Percentiles rank a stretch among this genome's conserved stretches.
Evolutionary conservation across 148 eudicot species (phyloP).

Genomic region (Suaeda aralocaspica): DNA sequence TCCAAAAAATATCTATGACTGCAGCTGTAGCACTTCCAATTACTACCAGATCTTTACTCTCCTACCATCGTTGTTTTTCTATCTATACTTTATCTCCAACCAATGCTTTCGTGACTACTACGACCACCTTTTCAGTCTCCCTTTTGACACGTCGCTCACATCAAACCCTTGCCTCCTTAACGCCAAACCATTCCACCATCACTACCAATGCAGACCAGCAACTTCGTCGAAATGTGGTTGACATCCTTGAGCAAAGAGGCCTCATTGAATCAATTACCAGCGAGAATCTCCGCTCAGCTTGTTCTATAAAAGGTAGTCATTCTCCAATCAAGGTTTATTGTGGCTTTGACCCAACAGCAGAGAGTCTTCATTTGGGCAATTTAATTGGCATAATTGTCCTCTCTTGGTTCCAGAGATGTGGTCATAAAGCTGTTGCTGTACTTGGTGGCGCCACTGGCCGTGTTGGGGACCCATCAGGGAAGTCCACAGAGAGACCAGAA

Average conservation of each 20-base stretch:
- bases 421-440: conserved; percentile 64
- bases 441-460: conserved; percentile 92
- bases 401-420: conserved; percentile 81
- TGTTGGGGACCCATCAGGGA: conserved; percentile 87
- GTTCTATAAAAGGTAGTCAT: conserved; percentile 23
- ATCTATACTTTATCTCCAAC: too few species aligned
- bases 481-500: conserved; percentile 63
- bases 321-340: conserved; percentile 64
- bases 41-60: too few species aligned
- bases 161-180: neutral
- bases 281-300: conserved; percentile 42
- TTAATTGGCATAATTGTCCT: conserved; percentile 74
- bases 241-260: conserved; percentile 65
- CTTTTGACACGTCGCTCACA: too few species aligned
- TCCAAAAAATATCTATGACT: too few species aligned
- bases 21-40: too few species aligned
- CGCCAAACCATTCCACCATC: neutral
- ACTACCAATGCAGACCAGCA: neutral
- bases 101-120: too few species aligned
- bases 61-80: too few species aligned
- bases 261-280: conserved; percentile 65
- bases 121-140: too few species aligned
- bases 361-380: conserved; percentile 78
- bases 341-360: conserved; percentile 92
- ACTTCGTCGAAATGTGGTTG: conserved; percentile 40